A percentile compares a stretch with the other conserved stretches of the same genome.
phyloP scores from a whole-genome alignment of 257 asterid species.

The Nicotiana knightiana region DNA sequence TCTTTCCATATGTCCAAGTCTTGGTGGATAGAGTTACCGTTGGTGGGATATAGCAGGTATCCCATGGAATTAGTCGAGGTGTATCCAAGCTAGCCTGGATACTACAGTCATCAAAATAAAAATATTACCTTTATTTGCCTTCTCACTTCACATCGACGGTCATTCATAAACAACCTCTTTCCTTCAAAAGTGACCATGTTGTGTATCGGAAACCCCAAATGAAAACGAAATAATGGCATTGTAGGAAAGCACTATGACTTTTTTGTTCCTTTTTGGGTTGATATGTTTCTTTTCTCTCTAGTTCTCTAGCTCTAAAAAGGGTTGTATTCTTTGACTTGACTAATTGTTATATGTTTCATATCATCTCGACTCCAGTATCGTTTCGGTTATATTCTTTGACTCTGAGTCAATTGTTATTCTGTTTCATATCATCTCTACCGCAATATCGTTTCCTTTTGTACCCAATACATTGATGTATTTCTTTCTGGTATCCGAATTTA shows the following conservation, averaged over 20 bases:
- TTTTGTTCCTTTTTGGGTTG: neutral
- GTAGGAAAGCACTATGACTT: neutral
- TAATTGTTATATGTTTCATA: neutral
- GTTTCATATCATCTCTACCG: too few species aligned
- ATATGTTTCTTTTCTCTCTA: conserved; percentile 1
- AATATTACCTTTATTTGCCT: neutral
- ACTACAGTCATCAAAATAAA: too few species aligned
- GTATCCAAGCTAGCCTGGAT: too few species aligned
- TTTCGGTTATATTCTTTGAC: too few species aligned
- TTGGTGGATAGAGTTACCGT: too few species aligned
- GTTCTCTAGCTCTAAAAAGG: neutral
- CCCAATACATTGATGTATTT: too few species aligned
- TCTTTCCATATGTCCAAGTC: too few species aligned
- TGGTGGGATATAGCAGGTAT: too few species aligned
- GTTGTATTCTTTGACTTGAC: neutral
- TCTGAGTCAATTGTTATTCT: too few species aligned
- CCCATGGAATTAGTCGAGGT: too few species aligned
- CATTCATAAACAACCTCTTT: neutral
- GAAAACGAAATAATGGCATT: neutral
- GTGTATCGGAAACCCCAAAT: neutral
- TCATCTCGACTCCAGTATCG: neutral
- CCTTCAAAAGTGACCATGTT: neutral
- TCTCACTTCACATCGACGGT: too few species aligned
- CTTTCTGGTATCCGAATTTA: neutral
- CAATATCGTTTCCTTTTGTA: too few species aligned